Conservation (phyloP, 352 stramenopile genomes). For the Pythium monospermum region DNA sequence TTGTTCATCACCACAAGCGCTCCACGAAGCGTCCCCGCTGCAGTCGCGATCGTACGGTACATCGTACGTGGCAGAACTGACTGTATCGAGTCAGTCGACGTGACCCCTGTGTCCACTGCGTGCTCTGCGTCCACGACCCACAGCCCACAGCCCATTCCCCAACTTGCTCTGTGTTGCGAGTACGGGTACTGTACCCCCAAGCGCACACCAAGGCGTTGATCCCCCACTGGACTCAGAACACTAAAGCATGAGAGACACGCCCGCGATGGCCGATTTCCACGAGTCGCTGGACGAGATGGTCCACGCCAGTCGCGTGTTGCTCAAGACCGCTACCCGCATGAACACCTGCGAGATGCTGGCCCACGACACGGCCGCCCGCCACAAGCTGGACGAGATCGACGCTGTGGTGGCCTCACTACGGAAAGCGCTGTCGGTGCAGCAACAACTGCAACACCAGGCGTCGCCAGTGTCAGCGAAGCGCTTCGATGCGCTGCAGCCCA, state of each 20-base stretch:
- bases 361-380: conserved; percentile 2
- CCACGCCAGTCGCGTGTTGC: conserved; percentile 14
- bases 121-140: too few species aligned
- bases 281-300: conserved; percentile 18
- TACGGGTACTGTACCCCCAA: too few species aligned
- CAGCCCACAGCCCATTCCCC: too few species aligned
- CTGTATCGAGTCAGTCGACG: too few species aligned
- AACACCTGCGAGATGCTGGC: not conserved
- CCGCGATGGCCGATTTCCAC: conserved; percentile 8
- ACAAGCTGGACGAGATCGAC: conserved; percentile 16
- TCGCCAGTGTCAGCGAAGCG: conserved; percentile 23
- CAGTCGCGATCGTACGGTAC: too few species aligned
- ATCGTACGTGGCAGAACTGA: too few species aligned
- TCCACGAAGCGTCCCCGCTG: too few species aligned
- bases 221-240: too few species aligned
- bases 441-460: not conserved
- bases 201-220: not conserved
- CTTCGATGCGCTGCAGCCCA: conserved; percentile 44
- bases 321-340: conserved; percentile 1
- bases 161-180: too few species aligned
- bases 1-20: too few species aligned
- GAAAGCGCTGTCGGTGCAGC: not conserved
- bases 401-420: conserved; percentile 27
- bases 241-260: conserved; percentile 1
- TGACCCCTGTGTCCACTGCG: too few species aligned